Conservation (phyloP, 305 asterid species). For the Fraxinus ornus region DNA sequence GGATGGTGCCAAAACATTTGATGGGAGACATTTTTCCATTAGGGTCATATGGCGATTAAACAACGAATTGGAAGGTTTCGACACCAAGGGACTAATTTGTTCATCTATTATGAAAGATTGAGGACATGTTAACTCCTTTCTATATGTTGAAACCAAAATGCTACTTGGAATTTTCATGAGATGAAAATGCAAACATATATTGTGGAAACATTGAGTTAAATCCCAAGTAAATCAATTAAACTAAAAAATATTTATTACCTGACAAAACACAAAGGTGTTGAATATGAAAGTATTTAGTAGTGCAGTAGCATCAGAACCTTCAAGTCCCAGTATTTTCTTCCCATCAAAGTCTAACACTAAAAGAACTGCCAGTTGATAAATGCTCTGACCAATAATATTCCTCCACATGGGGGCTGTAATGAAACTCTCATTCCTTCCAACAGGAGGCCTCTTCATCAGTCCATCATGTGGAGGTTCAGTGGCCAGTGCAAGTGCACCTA, state of each 20-base stretch:
- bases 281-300: slow-evolving; percentile 84
- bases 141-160: neutral
- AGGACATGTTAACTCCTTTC: neutral
- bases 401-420: slow-evolving; percentile 91
- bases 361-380: slow-evolving; percentile 71
- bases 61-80: neutral
- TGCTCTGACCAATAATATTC: slow-evolving; percentile 86
- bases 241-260: slow-evolving; percentile 44
- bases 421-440: slow-evolving; percentile 64
- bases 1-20: neutral
- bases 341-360: slow-evolving; percentile 72
- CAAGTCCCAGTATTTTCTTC: slow-evolving; percentile 56
- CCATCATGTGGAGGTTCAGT: slow-evolving; percentile 95
- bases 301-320: slow-evolving; percentile 60
- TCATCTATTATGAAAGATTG: neutral
- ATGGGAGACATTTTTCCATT: neutral
- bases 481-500: slow-evolving; percentile 97
- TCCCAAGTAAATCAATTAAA: neutral
- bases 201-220: neutral
- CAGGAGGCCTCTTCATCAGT: slow-evolving; percentile 85
- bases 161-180: neutral
- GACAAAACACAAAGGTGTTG: slow-evolving; percentile 95
- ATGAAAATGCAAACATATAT: neutral
- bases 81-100: neutral
- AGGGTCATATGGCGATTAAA: neutral